Evolutionary conservation across 2,329 filamentous ascomycete species (phyloP), one percentile per base, ranked within the genome.

Genomic region (Didymosphaeria variabile): DNA sequence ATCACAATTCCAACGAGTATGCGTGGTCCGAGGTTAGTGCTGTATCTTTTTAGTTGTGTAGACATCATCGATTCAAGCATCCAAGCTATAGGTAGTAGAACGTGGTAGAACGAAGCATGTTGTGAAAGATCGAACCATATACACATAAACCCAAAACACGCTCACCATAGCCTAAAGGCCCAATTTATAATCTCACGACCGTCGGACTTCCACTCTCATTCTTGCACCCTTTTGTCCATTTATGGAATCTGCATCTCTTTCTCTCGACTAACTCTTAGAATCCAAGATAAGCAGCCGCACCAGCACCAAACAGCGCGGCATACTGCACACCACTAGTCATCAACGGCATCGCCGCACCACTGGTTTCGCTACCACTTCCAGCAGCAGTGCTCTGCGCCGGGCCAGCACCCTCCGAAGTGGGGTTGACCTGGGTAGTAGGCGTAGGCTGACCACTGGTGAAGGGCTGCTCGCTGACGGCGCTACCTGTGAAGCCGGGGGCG

Each of bases 371-470:
- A 47, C 60, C 63, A 1, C 19, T 58, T 47, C 60, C 63, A 1
- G 58, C 42, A 15, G 58, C 50, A 21, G 56, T 45, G 17, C 23
- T 69, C 72, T 36, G 72, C 59, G 38, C 74, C 73, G 47, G 72
- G 72, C 3, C 68, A 64, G 29, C 70, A 63, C 42, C 71, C 71
- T 19, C 72, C 26, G 71, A 71, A 6, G 68, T 79, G 3, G 79
- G 72, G 3, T 79, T 76, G 38, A 78, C 71, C 56, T 73, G 65
- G 60, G 79, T 77, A n/a, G 80, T 83, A 0, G 85, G 77, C 1
- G 79, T 77, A 0, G 83, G 71, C 38, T 87, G 77, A 31, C 83
- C 84, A 21, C 81, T 84, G 0, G 87, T 90, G 73, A 86, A 89
- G 0, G 87, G 86, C 7, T 77, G 78, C 9, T 75, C 72, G 21